Evolutionary conservation across 1,284 basidiomycete genomes (phyloP).

Genomic region (Cryptococcus depauperatus): DNA sequence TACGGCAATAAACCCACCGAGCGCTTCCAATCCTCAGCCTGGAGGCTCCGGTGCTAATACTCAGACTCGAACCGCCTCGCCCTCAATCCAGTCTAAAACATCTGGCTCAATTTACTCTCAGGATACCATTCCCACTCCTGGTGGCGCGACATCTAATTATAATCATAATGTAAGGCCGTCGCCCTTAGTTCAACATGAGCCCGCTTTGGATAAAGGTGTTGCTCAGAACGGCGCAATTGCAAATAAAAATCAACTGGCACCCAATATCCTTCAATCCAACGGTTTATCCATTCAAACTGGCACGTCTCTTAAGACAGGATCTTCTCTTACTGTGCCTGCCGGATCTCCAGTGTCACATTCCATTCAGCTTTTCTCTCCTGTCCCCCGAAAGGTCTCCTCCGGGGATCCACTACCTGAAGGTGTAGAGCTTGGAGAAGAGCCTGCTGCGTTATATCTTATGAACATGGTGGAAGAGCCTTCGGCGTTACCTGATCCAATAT

Average conservation of each 20-base stretch:
- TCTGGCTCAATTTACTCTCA: conserved; percentile 23
- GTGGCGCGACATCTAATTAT: neutral
- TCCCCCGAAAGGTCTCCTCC: conserved; percentile 24
- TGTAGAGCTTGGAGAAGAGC: conserved; percentile 30
- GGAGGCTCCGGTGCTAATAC: neutral
- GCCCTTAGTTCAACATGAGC: neutral
- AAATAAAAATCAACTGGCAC: too few relatives aligned
- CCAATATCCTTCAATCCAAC: neutral
- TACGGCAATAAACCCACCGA: neutral
- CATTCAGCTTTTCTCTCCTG: conserved; percentile 24
- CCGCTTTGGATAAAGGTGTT: neutral
- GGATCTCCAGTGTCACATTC: neutral
- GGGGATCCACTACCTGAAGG: conserved; percentile 10
- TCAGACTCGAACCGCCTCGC: conserved; percentile 1
- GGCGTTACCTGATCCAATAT: neutral
- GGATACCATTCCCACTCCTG: conserved; percentile 16
- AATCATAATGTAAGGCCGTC: conserved; percentile 4
- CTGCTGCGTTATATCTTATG: conserved; percentile 40
- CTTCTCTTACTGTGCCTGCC: neutral
- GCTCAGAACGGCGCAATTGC: too few relatives aligned
- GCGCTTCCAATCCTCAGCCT: neutral
- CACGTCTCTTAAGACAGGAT: neutral
- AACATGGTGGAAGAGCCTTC: conserved; percentile 42
- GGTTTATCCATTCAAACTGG: neutral
- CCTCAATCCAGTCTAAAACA: conserved; percentile 14